Base-by-base conservation (phyloP, 768 basidiomycete genomes). In the Podaxis rugospora region DNA sequence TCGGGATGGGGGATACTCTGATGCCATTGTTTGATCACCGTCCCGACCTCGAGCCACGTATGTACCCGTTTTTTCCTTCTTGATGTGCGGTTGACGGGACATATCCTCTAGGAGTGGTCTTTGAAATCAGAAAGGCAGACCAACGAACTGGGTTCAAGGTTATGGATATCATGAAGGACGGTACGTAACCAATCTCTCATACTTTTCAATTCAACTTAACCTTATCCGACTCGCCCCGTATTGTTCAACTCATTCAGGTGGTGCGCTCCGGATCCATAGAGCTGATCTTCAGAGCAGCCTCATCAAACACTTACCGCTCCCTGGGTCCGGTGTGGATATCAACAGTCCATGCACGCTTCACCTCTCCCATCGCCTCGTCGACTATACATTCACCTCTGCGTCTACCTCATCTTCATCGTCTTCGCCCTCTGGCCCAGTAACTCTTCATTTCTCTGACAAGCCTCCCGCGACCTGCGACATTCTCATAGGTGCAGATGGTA, bases 211-310 rank as follows among this genome's bases (percentile, higher is more conserved):
- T 21, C 16, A 25, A 21, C 25, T 37, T 3, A 36, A 18, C 18
- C 2, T 37, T 2, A 0, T 27, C n/a, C 1, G 13, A 25, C 5
- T 36, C 2, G 4, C 37, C 18, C 1, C 16, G 23, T 27, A 27
- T 25, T 10, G 23, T 6, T 2, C 47, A 7, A 21, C 14, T 23
- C 42, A 4, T 10, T 36, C 14, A 60, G 59, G 59, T 44, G 59
- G 59, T 10, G 59, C 44, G 1, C 51, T 60, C 11, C 37, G 59
- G 11, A 54, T 88, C 55, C 86, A 86, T 65, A 80, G 87, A 27
- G 78, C 83, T 13, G 84, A 86, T 62, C 84, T 87, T 63, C 84
- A 86, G 55, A 66, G 70, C n/a, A 76, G 77, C 11, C 72, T 88
- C 40, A 74, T 87, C 14, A 67, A 72, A 23, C 69, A 75, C 59